Base-by-base conservation (phyloP, 257 asterid genomes). In the Solanum sitiens region DNA sequence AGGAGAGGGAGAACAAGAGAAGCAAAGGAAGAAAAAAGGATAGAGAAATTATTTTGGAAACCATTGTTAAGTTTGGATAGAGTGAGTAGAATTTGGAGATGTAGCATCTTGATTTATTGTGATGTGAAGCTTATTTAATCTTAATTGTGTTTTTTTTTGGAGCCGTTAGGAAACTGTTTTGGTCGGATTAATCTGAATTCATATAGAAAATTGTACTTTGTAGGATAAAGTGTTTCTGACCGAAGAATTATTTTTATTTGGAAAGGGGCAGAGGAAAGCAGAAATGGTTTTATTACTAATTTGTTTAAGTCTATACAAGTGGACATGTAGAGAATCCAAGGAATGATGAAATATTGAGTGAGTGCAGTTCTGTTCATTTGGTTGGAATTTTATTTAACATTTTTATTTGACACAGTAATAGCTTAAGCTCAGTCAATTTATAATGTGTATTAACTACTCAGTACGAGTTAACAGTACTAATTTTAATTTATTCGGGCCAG, bases 1-100 rank as follows among this genome's bases (percentile, higher is more conserved):
- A 56, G 42, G 80, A 87, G 40, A 44, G 33, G 11, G 63, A 83
- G 32, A 63, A 40, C 6, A 91, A 76, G 35, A 89, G 32, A 18
- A 80, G 47, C 53, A 88, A 30, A 15, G 72, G 30, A 27, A 33
- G 12, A 37, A 40, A 50, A 5, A 42, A 39, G 25, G 20, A 76
- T 12, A 33, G 83, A 23, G 39, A 37, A 23, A 6, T 40, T 4
- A 14, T 37, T 88, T 65, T 47, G 14, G 65, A 35, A 86, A 68
- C 39, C 87, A 86, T 89, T 23, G 20, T 75, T 12, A 23, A 0
- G 56, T 71, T 16, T 33, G 10, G 59, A 65, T n/a, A 0, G 33
- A 11, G 53, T 75, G 83, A 39, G 83, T 13, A 6, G 11, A 39
- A 75, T 39, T 11, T 23, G 27, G 11, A 75, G 83, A 40, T 12